Base-by-base conservation (phyloP, 345 rosid genomes). In the Murraya koenigii region DNA sequence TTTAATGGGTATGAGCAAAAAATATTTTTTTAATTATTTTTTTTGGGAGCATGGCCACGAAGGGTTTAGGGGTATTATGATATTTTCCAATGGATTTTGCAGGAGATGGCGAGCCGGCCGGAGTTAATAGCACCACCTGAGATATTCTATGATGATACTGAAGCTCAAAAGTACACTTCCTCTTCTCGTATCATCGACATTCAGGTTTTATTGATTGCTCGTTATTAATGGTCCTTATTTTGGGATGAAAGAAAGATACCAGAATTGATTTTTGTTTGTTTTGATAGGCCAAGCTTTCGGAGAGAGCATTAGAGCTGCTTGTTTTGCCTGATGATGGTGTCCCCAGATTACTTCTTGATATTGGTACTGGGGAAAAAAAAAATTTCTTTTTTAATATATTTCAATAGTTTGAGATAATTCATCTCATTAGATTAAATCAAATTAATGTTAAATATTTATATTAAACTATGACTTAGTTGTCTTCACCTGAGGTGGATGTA, bases 291-390 rank as follows among this genome's bases (percentile, higher is more conserved):
- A 85, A 85, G 71, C 87, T 94, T 8, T 92, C 99, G 1, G 95
- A 94, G 88, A 92, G 99, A 87, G 99, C 98, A 73, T 26, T 94
- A 74, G 99, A 96, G 88, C 97, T 96, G 79, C 95, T 96, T 72
- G 94, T 92, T 70, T 81, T 96, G 78, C 98, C 97, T 0, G 91
- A 88, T 20, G 97, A 96, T 77, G 97, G 86, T 25, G 77, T 92
- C 65, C 94, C 98, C 68, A 87, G 91, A 79, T 78, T 96, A 75
- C 90, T 96, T 23, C 98, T 96, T 13, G 98, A 96, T 77, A 92
- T 96, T 0, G 98, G 97, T 96, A 86, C 1, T 11, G 8, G 13
- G 2, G 3, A 1, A 23, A 30, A 13, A 10, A 22, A 26, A 6
- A 0, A 6, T 47, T 1, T 14, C 33, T 20, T 38, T 63, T 44